Evolutionary conservation across 139 green algal genomes (phyloP).

Genomic region (Ulvella scutata): DNA sequence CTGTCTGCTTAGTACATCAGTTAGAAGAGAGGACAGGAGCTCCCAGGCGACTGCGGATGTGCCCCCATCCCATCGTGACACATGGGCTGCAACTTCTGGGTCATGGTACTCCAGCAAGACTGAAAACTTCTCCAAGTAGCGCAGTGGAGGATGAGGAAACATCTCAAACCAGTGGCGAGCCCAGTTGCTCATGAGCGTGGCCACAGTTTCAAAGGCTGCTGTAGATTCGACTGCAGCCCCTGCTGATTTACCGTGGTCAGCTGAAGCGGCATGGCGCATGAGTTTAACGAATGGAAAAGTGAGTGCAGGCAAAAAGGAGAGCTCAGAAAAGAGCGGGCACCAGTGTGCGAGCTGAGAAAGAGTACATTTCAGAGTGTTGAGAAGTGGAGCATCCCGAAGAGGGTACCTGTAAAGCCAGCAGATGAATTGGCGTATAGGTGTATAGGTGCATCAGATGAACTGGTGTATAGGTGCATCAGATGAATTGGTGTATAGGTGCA

Average conservation of each 20-base stretch:
- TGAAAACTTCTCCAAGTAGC: conserved; percentile 23
- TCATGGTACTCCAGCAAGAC: conserved; percentile 20
- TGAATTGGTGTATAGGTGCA: no score
- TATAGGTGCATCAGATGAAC: no score
- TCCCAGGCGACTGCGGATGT: conserved; percentile 14
- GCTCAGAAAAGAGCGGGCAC: conserved; percentile 21
- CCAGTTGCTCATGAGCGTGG: conserved; percentile 37
- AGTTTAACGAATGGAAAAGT: conserved; percentile 48
- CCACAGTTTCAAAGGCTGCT: conserved; percentile 20
- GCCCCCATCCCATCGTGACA: conserved; percentile 7
- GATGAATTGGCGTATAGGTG: no score
- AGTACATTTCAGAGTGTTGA: conserved; percentile 16
- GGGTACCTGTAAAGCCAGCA: not conserved
- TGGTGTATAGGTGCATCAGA: no score
- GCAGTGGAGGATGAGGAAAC: conserved; percentile 41
- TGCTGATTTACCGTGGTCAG: not conserved
- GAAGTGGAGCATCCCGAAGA: conserved; percentile 6
- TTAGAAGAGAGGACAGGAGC: conserved; percentile 27
- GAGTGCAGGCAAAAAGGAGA: conserved; percentile 30
- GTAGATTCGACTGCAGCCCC: not conserved
- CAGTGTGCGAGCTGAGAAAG: conserved; percentile 46
- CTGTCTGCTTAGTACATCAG: conserved; percentile 16
- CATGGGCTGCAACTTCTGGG: conserved; percentile 8
- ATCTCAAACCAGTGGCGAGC: conserved; percentile 36
- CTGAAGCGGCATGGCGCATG: conserved; percentile 13